These are phyloP conservation scores for Pholiota adiposa DNA, from an alignment of 1,284 basidiomycete genomes.

Conservation along the genomic window DNA sequence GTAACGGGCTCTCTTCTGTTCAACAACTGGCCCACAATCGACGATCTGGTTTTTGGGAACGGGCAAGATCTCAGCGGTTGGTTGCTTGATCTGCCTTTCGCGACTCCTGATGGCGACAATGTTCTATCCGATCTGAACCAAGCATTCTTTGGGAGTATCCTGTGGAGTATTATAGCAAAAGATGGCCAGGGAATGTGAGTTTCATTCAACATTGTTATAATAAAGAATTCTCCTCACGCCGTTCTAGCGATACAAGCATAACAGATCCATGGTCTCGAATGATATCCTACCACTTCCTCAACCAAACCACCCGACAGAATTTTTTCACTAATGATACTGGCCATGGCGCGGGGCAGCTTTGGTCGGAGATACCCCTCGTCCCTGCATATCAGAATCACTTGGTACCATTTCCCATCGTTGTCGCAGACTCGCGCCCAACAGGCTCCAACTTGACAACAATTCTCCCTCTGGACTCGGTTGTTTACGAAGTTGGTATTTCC, in stretches of 20 bases:
- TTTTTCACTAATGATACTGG: conserved; percentile 62
- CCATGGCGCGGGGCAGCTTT: conserved; percentile 69
- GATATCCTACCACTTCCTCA: conserved; percentile 71
- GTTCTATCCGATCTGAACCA: conserved; percentile 54
- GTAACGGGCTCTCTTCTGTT: conserved; percentile 57
- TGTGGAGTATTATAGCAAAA: conserved; percentile 62
- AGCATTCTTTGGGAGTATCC: conserved; percentile 59
- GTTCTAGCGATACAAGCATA: conserved; percentile 58
- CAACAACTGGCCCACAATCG: conserved; percentile 60
- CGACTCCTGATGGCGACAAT: conserved; percentile 53
- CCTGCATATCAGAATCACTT: conserved; percentile 49
- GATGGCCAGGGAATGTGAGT: conserved; percentile 56
- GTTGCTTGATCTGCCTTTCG: conserved; percentile 60
- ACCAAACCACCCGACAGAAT: conserved; percentile 58
- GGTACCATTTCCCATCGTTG: conserved; percentile 63
- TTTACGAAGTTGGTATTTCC: conserved; percentile 60
- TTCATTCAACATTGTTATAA: neutral
- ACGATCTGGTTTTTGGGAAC: conserved; percentile 60
- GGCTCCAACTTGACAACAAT: conserved; percentile 46
- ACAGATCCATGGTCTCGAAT: conserved; percentile 67
- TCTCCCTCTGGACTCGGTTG: conserved; percentile 49
- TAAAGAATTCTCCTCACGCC: neutral
- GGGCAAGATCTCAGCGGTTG: conserved; percentile 52
- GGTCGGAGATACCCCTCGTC: conserved; percentile 56
- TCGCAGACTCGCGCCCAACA: conserved; percentile 55